A percentile compares a stretch with the other conserved stretches of the same genome.
Evolutionary conservation across 2,329 filamentous ascomycete genomes (phyloP).

Genomic region (Harringtonia aguacate): DNA sequence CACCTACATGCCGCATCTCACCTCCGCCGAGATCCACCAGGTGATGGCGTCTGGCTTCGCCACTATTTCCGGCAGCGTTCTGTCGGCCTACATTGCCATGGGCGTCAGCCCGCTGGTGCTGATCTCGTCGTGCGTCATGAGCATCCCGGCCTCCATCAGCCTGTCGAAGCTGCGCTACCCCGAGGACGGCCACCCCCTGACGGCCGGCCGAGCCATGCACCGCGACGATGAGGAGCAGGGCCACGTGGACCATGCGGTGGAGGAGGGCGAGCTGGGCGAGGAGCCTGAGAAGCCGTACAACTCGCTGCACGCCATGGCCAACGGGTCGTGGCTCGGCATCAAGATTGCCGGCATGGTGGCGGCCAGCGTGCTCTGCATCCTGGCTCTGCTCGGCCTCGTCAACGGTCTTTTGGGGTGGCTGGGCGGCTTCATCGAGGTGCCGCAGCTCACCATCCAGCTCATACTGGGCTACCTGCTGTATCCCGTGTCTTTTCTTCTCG

Average conservation of each 20-base stretch:
- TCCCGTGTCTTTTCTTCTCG: slow-evolving; percentile 70
- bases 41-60: slow-evolving; percentile 89
- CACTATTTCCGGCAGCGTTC: slow-evolving; percentile 79
- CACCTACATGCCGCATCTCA: slow-evolving; percentile 77
- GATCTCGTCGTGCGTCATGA: slow-evolving; percentile 91
- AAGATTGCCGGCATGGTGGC: slow-evolving; percentile 81
- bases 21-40: slow-evolving; percentile 80
- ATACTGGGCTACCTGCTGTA: slow-evolving; percentile 71
- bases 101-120: slow-evolving; percentile 77
- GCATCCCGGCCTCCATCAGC: slow-evolving; percentile 80
- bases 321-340: slow-evolving; percentile 75
- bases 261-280: not conserved
- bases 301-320: slow-evolving; percentile 72
- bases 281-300: slow-evolving; percentile 46
- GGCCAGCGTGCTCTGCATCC: slow-evolving; percentile 70
- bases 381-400: slow-evolving; percentile 62
- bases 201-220: slow-evolving; percentile 47
- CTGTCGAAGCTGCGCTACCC: slow-evolving; percentile 85
- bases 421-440: slow-evolving; percentile 64
- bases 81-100: slow-evolving; percentile 76
- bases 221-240: not conserved
- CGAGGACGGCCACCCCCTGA: slow-evolving; percentile 77
- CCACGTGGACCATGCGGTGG: not conserved
- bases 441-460: slow-evolving; percentile 61
- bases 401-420: slow-evolving; percentile 77